phyloP scores from a whole-genome alignment of 2,329 filamentous ascomycete genomes.

The Rutstroemia sp. region DNA sequence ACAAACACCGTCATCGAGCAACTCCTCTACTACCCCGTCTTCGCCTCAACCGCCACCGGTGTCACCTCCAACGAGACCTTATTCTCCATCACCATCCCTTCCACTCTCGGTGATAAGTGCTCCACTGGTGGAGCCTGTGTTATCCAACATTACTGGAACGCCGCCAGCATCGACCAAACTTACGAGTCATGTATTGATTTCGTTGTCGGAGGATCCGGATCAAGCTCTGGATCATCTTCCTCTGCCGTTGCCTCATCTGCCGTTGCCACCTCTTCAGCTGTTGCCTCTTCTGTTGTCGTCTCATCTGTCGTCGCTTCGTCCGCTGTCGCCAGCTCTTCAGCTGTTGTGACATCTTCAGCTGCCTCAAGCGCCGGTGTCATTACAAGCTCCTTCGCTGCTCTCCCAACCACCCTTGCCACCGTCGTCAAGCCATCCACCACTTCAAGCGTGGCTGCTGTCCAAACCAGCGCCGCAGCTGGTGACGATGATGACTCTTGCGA shows the following conservation, averaged over 20 bases:
- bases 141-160: conserved; percentile 49
- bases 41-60: conserved; percentile 39
- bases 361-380: background rate
- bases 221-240: background rate
- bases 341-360: background rate
- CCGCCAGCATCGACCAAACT: conserved; percentile 43
- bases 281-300: background rate
- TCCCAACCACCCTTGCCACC: conserved; percentile 3
- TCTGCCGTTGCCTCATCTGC: background rate
- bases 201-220: conserved; percentile 13
- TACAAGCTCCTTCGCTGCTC: background rate
- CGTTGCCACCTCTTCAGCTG: background rate
- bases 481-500: conserved; percentile 2
- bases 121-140: conserved; percentile 27
- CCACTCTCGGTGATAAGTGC: conserved; percentile 34
- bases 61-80: conserved; percentile 38
- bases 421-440: background rate
- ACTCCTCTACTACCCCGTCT: conserved; percentile 40
- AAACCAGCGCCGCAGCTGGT: background rate
- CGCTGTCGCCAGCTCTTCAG: background rate
- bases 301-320: background rate
- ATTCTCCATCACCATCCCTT: conserved; percentile 48
- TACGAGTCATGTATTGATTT: conserved; percentile 51
- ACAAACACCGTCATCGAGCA: conserved; percentile 42
- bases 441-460: background rate